These are phyloP conservation scores for Trypanosoma caninum DNA, from an alignment of 208 protist genomes.

Conservation along the genomic window DNA sequence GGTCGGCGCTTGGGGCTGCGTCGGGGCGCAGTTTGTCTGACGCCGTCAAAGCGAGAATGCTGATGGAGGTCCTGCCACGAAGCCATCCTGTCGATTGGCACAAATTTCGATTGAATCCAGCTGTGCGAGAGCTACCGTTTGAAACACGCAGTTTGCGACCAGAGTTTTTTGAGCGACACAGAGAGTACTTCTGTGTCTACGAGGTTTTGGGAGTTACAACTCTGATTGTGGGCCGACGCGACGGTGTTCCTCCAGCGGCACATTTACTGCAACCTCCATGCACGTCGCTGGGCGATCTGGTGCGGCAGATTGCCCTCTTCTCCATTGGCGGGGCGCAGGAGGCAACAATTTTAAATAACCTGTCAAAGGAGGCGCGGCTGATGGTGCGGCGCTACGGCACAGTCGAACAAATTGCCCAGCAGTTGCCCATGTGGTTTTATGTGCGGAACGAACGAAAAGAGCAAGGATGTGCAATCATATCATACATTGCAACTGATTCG, in stretches of 20 bases:
- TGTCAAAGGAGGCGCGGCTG: conserved; percentile 40
- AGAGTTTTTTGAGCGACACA: conserved; percentile 33
- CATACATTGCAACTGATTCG: conserved; percentile 59
- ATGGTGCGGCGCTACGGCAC: conserved; percentile 50
- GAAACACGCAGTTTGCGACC: conserved; percentile 26
- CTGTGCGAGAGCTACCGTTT: conserved; percentile 22
- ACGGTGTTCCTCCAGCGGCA: conserved; percentile 21
- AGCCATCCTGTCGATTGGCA: conserved; percentile 28
- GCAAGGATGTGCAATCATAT: conserved; percentile 52
- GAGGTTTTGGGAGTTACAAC: conserved; percentile 10
- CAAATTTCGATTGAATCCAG: conserved; percentile 11
- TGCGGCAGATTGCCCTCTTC: conserved; percentile 71
- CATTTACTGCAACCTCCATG: conserved; percentile 41
- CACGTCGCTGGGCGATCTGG: conserved; percentile 30
- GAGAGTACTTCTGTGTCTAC: conserved; percentile 26
- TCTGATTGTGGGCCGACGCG: conserved; percentile 37
- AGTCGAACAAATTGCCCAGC: conserved; percentile 41
- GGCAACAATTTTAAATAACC: conserved; percentile 29
- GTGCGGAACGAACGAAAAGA: conserved; percentile 45
- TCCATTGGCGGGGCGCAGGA: conserved; percentile 46
- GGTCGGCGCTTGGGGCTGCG: background rate
- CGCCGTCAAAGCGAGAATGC: conserved; percentile 25
- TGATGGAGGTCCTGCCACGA: conserved; percentile 32
- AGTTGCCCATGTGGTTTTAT: conserved; percentile 84
- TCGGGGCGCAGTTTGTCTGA: conserved; percentile 11